Percentiles rank a stretch among this genome's conserved stretches.
Conservation (phyloP, 139 green algal species). For the Tetratostichococcus sp. region DNA sequence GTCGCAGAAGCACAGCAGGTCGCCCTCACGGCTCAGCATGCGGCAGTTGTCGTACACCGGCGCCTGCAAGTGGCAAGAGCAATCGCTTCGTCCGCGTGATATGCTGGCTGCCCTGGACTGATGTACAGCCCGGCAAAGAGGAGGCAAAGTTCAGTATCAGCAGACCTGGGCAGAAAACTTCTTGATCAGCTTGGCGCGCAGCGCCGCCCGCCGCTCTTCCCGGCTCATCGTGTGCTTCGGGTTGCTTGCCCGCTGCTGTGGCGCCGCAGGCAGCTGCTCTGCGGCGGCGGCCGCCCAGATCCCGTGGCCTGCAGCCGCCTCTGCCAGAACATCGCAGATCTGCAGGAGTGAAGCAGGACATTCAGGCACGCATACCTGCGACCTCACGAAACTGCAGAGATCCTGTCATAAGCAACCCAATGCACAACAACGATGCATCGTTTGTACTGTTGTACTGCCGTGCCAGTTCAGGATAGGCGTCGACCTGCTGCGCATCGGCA, state of each 20-base stretch:
- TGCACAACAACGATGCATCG: no score
- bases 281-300: no score
- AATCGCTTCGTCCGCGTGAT: no score
- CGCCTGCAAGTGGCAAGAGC: conserved; percentile 10
- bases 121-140: neutral
- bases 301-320: neutral
- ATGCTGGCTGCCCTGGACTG: neutral
- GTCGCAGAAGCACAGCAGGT: conserved; percentile 71
- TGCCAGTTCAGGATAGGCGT: no score
- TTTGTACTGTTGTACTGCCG: no score
- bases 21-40: conserved; percentile 61
- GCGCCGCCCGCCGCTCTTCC: neutral
- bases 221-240: neutral
- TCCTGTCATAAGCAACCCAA: no score
- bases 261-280: neutral
- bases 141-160: neutral
- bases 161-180: neutral
- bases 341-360: neutral
- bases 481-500: no score
- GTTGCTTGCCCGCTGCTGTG: neutral
- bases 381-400: no score
- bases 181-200: neutral
- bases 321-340: conserved; percentile 3
- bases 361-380: neutral
- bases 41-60: conserved; percentile 78